phyloP scores from a whole-genome alignment of 1,284 basidiomycete genomes.

The Quambalaria eucalypti region DNA sequence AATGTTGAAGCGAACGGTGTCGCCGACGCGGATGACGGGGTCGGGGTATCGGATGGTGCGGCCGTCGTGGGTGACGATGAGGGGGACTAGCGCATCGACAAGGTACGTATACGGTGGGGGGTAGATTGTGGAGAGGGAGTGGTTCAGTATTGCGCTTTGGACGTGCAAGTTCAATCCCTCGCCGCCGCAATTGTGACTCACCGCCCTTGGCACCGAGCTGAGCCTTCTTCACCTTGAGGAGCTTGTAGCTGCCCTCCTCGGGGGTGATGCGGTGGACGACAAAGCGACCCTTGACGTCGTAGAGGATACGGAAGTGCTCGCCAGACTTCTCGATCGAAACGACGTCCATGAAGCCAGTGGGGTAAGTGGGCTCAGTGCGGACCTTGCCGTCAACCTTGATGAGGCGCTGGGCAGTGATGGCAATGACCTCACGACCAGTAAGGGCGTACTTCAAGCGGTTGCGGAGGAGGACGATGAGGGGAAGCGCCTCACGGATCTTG shows the following conservation, averaged over 20 bases:
- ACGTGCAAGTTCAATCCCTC: no score
- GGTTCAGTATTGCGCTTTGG: no score
- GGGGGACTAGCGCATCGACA: slow-evolving; percentile 67
- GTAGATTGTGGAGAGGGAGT: no score
- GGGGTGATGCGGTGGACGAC: slow-evolving; percentile 98
- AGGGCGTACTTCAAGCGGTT: slow-evolving; percentile 99
- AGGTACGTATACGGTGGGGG: no score
- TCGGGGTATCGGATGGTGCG: slow-evolving; percentile 99
- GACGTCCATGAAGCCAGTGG: slow-evolving; percentile 96
- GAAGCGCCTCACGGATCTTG: slow-evolving; percentile 93
- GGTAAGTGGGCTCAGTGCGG: slow-evolving; percentile 93
- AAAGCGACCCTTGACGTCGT: slow-evolving; percentile 95
- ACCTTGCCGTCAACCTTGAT: slow-evolving; percentile 99
- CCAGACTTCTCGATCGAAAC: slow-evolving; percentile 95
- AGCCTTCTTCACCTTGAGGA: slow-evolving; percentile 87
- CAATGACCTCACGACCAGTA: slow-evolving; percentile 86
- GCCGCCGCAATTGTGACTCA: neutral
- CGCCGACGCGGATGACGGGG: slow-evolving; percentile 89
- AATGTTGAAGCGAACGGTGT: slow-evolving; percentile 94
- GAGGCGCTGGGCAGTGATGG: slow-evolving; percentile 90
- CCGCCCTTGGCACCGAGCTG: slow-evolving; percentile 83
- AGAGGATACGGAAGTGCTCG: slow-evolving; percentile 98
- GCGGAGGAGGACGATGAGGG: slow-evolving; percentile 67
- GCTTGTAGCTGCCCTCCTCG: slow-evolving; percentile 96
- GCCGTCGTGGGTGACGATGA: slow-evolving; percentile 97